phyloP scores from a whole-genome alignment of 2,329 filamentous ascomycete genomes.

The Hymenoscyphus fraxineus region DNA sequence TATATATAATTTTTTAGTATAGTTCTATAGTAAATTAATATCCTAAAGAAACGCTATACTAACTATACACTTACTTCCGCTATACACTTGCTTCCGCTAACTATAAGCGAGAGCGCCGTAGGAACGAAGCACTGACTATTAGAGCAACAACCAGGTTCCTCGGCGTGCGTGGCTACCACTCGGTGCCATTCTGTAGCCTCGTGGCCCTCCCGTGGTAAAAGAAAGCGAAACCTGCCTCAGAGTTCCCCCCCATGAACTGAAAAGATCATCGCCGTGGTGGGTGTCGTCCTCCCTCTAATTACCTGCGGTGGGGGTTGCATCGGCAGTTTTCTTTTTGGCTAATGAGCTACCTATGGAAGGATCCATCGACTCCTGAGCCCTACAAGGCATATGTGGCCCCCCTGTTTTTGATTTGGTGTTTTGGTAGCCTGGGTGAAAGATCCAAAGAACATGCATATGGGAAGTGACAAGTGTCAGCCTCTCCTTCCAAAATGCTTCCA shows the following conservation, averaged over 20 bases:
- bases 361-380: conserved; percentile 5
- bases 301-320: conserved; percentile 4
- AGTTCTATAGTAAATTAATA: no score
- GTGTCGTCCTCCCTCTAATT: conserved; percentile 1
- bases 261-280: neutral
- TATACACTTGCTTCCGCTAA: no score
- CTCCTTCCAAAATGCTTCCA: conserved; percentile 4
- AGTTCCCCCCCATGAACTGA: neutral
- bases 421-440: conserved; percentile 9
- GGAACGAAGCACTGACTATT: no score
- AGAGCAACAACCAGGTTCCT: neutral
- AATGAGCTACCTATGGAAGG: neutral
- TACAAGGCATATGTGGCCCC: conserved; percentile 10
- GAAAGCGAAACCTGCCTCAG: neutral
- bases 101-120: no score
- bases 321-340: conserved; percentile 5
- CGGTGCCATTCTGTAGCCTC: conserved; percentile 1
- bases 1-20: no score
- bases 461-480: neutral
- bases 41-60: no score
- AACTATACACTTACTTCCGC: no score
- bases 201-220: conserved; percentile 3
- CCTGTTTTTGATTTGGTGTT: neutral
- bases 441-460: conserved; percentile 10
- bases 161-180: conserved; percentile 2